These are phyloP conservation scores for Vicia sativa DNA, from an alignment of 306 rosid species.

Conservation along the genomic window DNA sequence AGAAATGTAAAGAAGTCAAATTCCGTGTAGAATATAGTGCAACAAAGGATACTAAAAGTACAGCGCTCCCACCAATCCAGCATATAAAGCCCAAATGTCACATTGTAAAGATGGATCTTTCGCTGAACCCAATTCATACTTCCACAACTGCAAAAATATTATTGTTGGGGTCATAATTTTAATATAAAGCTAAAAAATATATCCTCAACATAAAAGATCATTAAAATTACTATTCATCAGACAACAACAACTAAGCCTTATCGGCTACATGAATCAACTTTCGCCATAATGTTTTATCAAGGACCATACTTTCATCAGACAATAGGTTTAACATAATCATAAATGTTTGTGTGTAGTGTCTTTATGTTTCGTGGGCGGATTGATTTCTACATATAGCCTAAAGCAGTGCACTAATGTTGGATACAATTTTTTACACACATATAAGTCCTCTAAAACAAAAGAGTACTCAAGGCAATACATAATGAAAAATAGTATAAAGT, in stretches of 20 bases:
- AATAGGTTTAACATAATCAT: background rate
- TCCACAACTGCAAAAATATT: slow-evolving; percentile 38
- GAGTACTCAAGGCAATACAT: background rate
- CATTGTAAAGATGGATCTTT: slow-evolving; percentile 87
- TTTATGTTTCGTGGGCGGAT: background rate
- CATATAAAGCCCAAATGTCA: slow-evolving; percentile 93
- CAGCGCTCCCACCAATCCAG: slow-evolving; percentile 98
- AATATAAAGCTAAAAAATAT: background rate
- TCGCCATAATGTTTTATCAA: no score
- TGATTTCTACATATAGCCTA: background rate
- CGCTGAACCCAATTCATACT: slow-evolving; percentile 91
- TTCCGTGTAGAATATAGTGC: background rate
- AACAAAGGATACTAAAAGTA: slow-evolving; percentile 82
- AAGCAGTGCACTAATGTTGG: background rate
- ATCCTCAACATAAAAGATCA: background rate
- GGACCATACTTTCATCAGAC: slow-evolving; percentile 7
- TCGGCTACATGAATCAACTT: no score
- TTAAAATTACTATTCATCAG: slow-evolving; percentile 1
- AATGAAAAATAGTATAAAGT: background rate
- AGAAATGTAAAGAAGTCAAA: slow-evolving; percentile 5
- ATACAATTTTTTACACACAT: background rate
- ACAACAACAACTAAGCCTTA: no score
- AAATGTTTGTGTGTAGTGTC: background rate
- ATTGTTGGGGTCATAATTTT: slow-evolving; percentile 5
- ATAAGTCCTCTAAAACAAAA: slow-evolving; percentile 1